A percentile compares a stretch with the other conserved stretches of the same genome.
Conservation (phyloP, 768 basidiomycete species). For the Suillus paluster region DNA sequence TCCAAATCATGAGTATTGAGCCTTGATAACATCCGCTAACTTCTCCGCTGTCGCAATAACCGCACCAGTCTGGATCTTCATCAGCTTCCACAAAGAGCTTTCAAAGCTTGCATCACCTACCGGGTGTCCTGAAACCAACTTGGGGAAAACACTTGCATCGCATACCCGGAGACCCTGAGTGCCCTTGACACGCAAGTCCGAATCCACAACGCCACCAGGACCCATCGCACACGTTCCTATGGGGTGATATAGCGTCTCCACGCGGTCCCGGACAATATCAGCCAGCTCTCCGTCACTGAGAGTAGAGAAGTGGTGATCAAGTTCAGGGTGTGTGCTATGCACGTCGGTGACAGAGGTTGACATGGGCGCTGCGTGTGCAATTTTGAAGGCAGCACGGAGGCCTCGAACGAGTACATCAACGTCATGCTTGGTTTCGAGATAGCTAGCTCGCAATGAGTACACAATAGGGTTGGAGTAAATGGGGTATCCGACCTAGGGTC, state of each 20-base stretch:
- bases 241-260: constrained; percentile 50
- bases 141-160: constrained; percentile 46
- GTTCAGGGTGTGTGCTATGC: constrained; percentile 27
- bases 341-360: constrained; percentile 38
- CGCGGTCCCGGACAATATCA: constrained; percentile 36
- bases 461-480: background rate
- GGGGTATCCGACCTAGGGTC: constrained; percentile 43
- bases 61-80: constrained; percentile 26
- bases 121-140: constrained; percentile 42
- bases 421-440: constrained; percentile 47
- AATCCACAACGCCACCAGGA: constrained; percentile 40
- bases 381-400: constrained; percentile 41
- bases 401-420: constrained; percentile 44
- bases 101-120: constrained; percentile 23
- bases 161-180: constrained; percentile 40
- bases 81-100: background rate
- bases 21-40: constrained; percentile 38
- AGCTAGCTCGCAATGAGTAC: constrained; percentile 31
- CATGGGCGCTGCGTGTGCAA: constrained; percentile 44
- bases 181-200: constrained; percentile 43
- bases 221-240: constrained; percentile 25
- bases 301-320: constrained; percentile 43
- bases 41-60: constrained; percentile 40
- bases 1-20: constrained; percentile 19
- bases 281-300: constrained; percentile 40